Percentiles rank a stretch among this genome's conserved stretches.
These are phyloP conservation scores for Marasmius sp. DNA, from an alignment of 1,284 basidiomycete genomes.

Conservation along the genomic window DNA sequence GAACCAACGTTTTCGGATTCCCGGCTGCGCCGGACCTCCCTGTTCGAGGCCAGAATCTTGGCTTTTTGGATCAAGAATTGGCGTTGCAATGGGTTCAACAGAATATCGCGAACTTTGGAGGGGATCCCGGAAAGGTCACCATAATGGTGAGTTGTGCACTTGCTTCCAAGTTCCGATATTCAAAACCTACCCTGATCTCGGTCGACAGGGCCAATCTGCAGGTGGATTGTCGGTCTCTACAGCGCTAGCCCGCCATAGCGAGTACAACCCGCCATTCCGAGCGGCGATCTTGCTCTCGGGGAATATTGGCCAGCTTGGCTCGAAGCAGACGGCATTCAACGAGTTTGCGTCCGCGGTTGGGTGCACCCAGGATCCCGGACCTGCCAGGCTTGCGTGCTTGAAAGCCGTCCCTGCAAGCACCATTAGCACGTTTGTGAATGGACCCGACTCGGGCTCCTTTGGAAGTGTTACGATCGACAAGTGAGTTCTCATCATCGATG, in stretches of 20 bases:
- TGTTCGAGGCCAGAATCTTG: slow-evolving; percentile 15
- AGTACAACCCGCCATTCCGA: slow-evolving; percentile 12
- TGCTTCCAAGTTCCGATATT: not conserved
- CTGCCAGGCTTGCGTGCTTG: slow-evolving; percentile 13
- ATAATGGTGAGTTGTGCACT: slow-evolving; percentile 13
- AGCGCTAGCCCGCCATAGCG: slow-evolving; percentile 9
- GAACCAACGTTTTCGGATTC: slow-evolving; percentile 21
- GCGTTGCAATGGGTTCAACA: slow-evolving; percentile 19
- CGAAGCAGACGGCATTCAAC: slow-evolving; percentile 10
- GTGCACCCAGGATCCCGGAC: slow-evolving; percentile 11
- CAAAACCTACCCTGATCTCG: not conserved
- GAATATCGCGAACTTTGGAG: slow-evolving; percentile 20
- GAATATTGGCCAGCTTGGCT: not conserved
- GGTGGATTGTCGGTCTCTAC: slow-evolving; percentile 14
- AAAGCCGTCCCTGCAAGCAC: slow-evolving; percentile 7
- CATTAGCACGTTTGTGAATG: slow-evolving; percentile 15
- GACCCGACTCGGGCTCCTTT: slow-evolving; percentile 7
- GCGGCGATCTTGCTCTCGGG: slow-evolving; percentile 11
- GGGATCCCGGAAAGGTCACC: slow-evolving; percentile 19
- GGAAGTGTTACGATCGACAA: slow-evolving; percentile 11
- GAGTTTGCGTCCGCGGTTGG: slow-evolving; percentile 11
- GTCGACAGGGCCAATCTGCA: slow-evolving; percentile 15
- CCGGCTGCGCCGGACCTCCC: slow-evolving; percentile 18
- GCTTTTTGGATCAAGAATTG: slow-evolving; percentile 21
- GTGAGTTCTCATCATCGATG: not conserved